These are phyloP conservation scores for Chytridiales sp. DNA, from an alignment of 371 early-diverging fungal genomes.

Conservation along the genomic window DNA sequence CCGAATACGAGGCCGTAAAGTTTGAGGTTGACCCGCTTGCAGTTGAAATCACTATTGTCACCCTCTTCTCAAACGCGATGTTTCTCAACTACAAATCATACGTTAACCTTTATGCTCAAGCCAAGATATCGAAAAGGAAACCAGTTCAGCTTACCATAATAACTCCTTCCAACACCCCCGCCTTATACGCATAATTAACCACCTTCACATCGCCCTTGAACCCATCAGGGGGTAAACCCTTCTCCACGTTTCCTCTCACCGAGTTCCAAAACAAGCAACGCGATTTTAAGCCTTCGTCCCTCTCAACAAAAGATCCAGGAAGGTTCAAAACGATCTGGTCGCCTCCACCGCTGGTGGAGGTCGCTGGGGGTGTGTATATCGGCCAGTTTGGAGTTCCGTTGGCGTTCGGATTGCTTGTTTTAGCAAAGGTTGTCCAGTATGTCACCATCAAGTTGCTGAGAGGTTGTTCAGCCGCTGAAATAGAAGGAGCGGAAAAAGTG, in stretches of 20 bases:
- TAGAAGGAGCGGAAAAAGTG: background rate
- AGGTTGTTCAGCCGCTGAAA: slow-evolving; percentile 3
- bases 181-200: background rate
- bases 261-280: too few relatives aligned
- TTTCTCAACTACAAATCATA: too few relatives aligned
- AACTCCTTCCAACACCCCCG: background rate
- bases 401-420: slow-evolving; percentile 1
- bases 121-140: too few relatives aligned
- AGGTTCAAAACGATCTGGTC: slow-evolving; percentile 5
- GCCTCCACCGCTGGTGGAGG: slow-evolving; percentile 8
- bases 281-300: too few relatives aligned
- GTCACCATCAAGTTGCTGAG: slow-evolving; percentile 7
- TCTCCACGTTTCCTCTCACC: too few relatives aligned
- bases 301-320: too few relatives aligned
- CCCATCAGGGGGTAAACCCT: too few relatives aligned
- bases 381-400: background rate
- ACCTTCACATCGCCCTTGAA: background rate
- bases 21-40: too few relatives aligned
- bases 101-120: too few relatives aligned
- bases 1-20: too few relatives aligned
- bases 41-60: too few relatives aligned
- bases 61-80: too few relatives aligned
- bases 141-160: background rate
- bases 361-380: background rate
- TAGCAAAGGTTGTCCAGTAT: slow-evolving; percentile 7